Conservation (phyloP, 2,329 filamentous ascomycete species). For the Cladophialophora yegresii region DNA sequence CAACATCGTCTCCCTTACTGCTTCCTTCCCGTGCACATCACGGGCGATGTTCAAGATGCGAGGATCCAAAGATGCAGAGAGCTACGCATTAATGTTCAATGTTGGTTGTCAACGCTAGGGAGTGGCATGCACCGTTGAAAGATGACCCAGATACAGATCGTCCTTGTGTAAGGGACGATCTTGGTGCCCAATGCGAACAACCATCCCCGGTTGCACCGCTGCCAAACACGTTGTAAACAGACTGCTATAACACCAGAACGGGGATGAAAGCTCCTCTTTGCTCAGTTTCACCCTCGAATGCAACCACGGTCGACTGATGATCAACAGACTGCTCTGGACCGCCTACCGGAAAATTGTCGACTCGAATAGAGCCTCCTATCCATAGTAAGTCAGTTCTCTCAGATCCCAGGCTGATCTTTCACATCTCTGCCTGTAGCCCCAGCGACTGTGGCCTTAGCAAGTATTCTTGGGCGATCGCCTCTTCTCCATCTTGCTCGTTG, state of each 20-base stretch:
- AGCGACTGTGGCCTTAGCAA: conserved; percentile 58
- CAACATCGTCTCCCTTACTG: neutral
- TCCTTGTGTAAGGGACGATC: conserved; percentile 22
- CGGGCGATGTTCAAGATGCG: neutral
- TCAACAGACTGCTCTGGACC: conserved; percentile 10
- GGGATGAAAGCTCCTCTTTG: conserved; percentile 3
- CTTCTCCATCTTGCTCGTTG: conserved; percentile 46
- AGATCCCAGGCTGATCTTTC: conserved; percentile 58
- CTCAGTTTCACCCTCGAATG: conserved; percentile 1
- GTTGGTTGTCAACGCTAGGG: neutral
- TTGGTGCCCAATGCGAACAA: conserved; percentile 28
- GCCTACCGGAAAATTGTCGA: conserved; percentile 47
- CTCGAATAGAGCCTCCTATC: conserved; percentile 57
- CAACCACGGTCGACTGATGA: conserved; percentile 13
- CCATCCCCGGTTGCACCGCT: conserved; percentile 14
- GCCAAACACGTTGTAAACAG: conserved; percentile 10
- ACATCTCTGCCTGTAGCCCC: conserved; percentile 54
- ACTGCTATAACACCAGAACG: conserved; percentile 5
- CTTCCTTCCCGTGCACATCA: neutral
- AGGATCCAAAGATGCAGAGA: conserved; percentile 2
- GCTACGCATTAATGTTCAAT: conserved; percentile 19
- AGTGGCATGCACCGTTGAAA: neutral
- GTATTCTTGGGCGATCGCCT: conserved; percentile 49
- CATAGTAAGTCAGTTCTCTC: conserved; percentile 62
- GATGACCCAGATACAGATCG: conserved; percentile 15